These are phyloP conservation scores for Scalesia atractyloides DNA, from an alignment of 129 eudicot species.

Conservation along the genomic window DNA sequence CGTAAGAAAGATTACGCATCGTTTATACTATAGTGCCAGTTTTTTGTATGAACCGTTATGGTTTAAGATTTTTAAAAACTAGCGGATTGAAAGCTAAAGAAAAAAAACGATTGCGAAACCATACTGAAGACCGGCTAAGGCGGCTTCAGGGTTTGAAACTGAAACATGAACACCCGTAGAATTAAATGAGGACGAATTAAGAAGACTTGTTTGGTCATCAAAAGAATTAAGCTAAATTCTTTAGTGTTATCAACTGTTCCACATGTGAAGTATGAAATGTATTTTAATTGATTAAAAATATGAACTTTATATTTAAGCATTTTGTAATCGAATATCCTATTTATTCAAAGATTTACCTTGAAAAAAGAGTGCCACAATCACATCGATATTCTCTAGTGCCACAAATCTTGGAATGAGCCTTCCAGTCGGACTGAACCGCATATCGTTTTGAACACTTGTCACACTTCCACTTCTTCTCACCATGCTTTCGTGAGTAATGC, in stretches of 20 bases:
- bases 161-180: not conserved
- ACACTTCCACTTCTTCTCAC: constrained; percentile 92
- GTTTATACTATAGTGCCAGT: too few relatives aligned
- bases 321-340: not conserved
- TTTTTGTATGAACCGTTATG: too few relatives aligned
- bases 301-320: not conserved
- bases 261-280: constrained; percentile 9
- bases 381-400: constrained; percentile 83
- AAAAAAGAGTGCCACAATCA: constrained; percentile 83
- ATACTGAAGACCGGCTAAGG: too few relatives aligned
- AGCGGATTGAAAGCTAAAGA: too few relatives aligned
- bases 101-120: too few relatives aligned
- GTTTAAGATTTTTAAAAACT: too few relatives aligned
- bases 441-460: constrained; percentile 75
- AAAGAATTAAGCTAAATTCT: not conserved
- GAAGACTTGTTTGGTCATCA: not conserved
- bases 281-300: not conserved
- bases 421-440: constrained; percentile 94
- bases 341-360: constrained; percentile 47
- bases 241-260: not conserved
- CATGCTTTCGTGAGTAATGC: constrained; percentile 74
- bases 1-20: not conserved
- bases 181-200: not conserved
- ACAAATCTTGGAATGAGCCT: constrained; percentile 91
- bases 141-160: too few relatives aligned